Evolutionary conservation across 257 asterid species (phyloP), one percentile per base, ranked within the genome.

Genomic region (Henckelia pumila): DNA sequence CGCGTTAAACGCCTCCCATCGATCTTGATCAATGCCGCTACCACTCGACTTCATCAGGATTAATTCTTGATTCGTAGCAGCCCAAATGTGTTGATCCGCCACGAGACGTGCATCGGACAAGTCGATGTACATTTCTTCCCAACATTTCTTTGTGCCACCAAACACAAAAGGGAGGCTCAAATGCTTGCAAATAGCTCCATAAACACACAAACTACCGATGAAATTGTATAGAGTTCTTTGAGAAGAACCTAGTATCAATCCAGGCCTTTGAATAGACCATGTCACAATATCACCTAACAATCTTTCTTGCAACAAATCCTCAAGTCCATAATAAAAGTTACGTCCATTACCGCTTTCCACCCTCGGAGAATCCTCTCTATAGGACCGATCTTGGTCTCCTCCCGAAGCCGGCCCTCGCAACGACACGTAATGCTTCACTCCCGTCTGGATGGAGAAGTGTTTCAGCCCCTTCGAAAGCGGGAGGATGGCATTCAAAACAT

Each of bases 201-300:
- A 91, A 29, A 91, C 91, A 40, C 96, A 86, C 20, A 91, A 73
- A 59, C 86, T 85, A 0, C 96, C 97, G 16, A 91, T 75, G 71
- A 88, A 80, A 33, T 91, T 88, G 72, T 74, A 91, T 28, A 80
- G n/a, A 0, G 87, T 72, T 30, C 86, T 63, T 8, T 30, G 64
- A 28, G 97, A 88, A 61, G 84, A 75, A 2, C 97, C 97, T 71
- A 82, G 58, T 50, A 91, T 84, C 75, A 91, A 66, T 26, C 96
- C 97, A 0, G 97, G 97, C 61, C 97, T 70, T 19, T 85, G 95
- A 33, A 91, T 74, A 11, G 96, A 85, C 96, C 97, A 91, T 0
- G 80, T 75, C 63, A 86, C 80, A n/a, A n/a, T n/a, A 6, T 70
- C 71, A 14, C 47, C 28, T 0, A 72, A 69, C 66, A 91, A 44